Evolutionary conservation across 768 basidiomycete species (phyloP), one percentile per base, ranked within the genome.

Genomic region (Leccinum barrowsii): DNA sequence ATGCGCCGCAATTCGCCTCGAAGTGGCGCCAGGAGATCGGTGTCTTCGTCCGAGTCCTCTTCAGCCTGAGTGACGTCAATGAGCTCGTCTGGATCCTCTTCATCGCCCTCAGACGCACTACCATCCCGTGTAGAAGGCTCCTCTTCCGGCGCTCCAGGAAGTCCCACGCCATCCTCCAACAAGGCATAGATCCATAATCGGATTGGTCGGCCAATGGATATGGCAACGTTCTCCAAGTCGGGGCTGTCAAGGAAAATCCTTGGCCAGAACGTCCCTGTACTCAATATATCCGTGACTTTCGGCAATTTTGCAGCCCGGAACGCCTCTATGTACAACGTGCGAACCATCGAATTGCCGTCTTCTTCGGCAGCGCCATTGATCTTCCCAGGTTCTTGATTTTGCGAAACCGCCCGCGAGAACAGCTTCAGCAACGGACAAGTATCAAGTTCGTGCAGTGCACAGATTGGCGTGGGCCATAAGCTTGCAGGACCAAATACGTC

Each of bases 221-320:
- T 74, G 19, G 82, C 75, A 11, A 87, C 85, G 1, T 83, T 83
- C 68, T 90, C 88, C 30, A 80, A 52, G 69, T 93, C 90, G 0
- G 91, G 91, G 62, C 85, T 81, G 59, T 93, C 91, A 19, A 93
- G 78, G 68, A 90, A 91, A n/a, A 85, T 67, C 34, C 78, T 75
- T 5, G 87, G 84, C 88, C 89, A 92, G 57, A 77, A 85, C 1
- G 88, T 84, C 17, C 80, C 82, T 0, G 86, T 84, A 56, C 73
- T 82, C 54, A 92, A 69, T 5, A 80, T 67, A 62, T 92, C 86
- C 68, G 87, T 69, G 28, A 83, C 72, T 58, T 81, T 79, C 2
- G 86, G 81, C 19, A 92, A 70, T 1, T 70, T 68, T 4, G 89
- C 90, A 1, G 65, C 67, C 53, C 89, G 78, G 70, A 86, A 92